These are phyloP conservation scores for Tubosaeta sp. DNA, from an alignment of 768 basidiomycete species.

Conservation along the genomic window DNA sequence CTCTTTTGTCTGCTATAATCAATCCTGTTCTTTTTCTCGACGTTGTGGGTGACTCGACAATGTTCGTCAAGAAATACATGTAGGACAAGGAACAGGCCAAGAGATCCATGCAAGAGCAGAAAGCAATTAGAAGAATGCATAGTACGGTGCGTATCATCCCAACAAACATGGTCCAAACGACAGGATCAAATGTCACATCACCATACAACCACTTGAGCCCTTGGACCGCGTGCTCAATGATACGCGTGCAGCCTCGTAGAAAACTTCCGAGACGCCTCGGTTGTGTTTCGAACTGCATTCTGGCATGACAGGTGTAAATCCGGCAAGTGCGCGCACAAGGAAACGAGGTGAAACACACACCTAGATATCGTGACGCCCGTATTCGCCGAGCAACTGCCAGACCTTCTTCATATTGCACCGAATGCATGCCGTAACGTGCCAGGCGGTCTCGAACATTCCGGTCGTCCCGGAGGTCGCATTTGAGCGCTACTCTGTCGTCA, in stretches of 20 bases:
- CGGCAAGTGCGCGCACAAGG: too few species aligned
- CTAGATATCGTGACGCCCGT: constrained; percentile 90
- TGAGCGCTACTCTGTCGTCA: constrained; percentile 58
- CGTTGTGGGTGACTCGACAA: neutral
- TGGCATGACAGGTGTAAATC: constrained; percentile 26
- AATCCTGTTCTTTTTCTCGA: constrained; percentile 7
- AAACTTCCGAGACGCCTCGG: constrained; percentile 89
- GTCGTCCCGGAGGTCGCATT: constrained; percentile 95
- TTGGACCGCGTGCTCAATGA: constrained; percentile 73
- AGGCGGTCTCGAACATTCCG: constrained; percentile 65
- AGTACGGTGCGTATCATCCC: constrained; percentile 18
- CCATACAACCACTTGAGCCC: constrained; percentile 53
- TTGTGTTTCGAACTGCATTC: constrained; percentile 99
- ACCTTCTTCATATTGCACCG: constrained; percentile 91
- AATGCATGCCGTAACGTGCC: constrained; percentile 60
- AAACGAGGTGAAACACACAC: constrained; percentile 39
- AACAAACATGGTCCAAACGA: neutral
- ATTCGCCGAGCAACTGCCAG: constrained; percentile 83
- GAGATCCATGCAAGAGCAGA: neutral
- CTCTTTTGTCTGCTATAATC: constrained; percentile 25
- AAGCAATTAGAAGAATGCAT: constrained; percentile 21
- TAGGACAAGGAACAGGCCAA: neutral
- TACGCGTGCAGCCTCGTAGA: constrained; percentile 86
- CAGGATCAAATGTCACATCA: constrained; percentile 44
- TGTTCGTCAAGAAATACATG: constrained; percentile 13